These are phyloP conservation scores for Candida ovalis DNA, from an alignment of 805 yeast genomes.

Conservation along the genomic window DNA sequence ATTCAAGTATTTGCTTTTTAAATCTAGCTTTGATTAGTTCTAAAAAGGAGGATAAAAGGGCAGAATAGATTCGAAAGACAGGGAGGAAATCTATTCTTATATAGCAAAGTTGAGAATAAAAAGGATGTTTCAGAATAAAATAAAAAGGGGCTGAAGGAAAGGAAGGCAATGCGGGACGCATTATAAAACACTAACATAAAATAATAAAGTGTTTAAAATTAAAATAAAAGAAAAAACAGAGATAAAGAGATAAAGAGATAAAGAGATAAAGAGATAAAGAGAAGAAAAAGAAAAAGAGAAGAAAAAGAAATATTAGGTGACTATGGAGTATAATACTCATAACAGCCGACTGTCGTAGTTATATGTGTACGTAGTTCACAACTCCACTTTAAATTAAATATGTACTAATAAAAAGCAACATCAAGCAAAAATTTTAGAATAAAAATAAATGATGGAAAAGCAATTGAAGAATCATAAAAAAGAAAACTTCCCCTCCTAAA, in stretches of 20 bases:
- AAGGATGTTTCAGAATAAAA: not conserved
- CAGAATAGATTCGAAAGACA: not conserved
- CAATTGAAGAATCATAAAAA: too few species aligned
- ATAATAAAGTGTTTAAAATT: not conserved
- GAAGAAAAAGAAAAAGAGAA: not conserved
- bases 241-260: not conserved
- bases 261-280: not conserved
- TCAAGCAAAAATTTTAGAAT: too few species aligned
- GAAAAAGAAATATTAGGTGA: not conserved
- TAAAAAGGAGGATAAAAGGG: not conserved
- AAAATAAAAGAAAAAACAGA: not conserved
- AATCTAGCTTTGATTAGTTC: not conserved
- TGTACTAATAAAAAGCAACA: too few species aligned
- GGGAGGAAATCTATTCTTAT: not conserved
- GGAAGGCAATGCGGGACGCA: not conserved
- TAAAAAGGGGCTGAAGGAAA: not conserved
- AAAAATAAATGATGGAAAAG: too few species aligned
- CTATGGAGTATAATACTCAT: not conserved
- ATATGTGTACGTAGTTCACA: too few species aligned
- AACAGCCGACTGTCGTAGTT: too few species aligned
- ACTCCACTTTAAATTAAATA: too few species aligned
- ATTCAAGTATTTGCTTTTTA: not conserved
- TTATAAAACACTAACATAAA: not conserved
- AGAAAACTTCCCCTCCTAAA: too few species aligned
- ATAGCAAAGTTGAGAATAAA: not conserved